Evolutionary conservation across 2,329 filamentous ascomycete species (phyloP).

Genomic region (Beauveria pseudobassiana): DNA sequence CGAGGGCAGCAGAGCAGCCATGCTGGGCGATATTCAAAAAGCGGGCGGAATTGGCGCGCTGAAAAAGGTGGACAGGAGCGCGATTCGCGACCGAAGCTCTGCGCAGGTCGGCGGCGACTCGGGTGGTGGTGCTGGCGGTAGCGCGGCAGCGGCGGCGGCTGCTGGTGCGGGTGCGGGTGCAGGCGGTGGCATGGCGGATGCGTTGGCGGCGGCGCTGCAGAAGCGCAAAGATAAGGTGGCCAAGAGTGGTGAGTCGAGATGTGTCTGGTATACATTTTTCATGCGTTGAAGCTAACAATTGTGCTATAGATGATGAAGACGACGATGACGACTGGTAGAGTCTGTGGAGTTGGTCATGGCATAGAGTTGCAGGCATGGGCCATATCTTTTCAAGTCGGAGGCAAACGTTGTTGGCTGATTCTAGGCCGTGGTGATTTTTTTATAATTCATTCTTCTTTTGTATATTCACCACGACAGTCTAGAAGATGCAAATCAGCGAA

Average conservation of each 20-base stretch:
- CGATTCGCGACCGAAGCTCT: slow-evolving; percentile 65
- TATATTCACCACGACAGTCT: slow-evolving; percentile 3
- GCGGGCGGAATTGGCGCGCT: slow-evolving; percentile 59
- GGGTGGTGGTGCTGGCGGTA: slow-evolving; percentile 45
- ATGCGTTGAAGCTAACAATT: slow-evolving; percentile 12
- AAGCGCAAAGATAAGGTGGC: slow-evolving; percentile 91
- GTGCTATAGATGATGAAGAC: slow-evolving; percentile 59
- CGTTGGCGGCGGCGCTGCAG: slow-evolving; percentile 67
- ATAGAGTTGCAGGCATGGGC: background rate
- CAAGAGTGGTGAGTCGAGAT: slow-evolving; percentile 73
- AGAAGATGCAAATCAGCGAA: background rate
- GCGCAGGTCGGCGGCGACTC: slow-evolving; percentile 47
- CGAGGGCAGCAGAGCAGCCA: slow-evolving; percentile 45
- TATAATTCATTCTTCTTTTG: background rate
- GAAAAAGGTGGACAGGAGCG: slow-evolving; percentile 64
- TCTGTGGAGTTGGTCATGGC: background rate
- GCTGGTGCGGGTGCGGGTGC: slow-evolving; percentile 38
- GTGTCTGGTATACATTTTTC: background rate
- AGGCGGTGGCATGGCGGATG: slow-evolving; percentile 67
- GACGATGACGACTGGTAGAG: slow-evolving; percentile 67
- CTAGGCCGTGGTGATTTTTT: background rate
- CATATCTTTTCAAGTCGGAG: background rate
- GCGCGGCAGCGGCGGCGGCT: slow-evolving; percentile 42
- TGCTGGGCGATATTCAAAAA: slow-evolving; percentile 66
- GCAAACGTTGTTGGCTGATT: background rate